phyloP scores from a whole-genome alignment of 1,284 basidiomycete species.

The Malassezia sympodialis region DNA sequence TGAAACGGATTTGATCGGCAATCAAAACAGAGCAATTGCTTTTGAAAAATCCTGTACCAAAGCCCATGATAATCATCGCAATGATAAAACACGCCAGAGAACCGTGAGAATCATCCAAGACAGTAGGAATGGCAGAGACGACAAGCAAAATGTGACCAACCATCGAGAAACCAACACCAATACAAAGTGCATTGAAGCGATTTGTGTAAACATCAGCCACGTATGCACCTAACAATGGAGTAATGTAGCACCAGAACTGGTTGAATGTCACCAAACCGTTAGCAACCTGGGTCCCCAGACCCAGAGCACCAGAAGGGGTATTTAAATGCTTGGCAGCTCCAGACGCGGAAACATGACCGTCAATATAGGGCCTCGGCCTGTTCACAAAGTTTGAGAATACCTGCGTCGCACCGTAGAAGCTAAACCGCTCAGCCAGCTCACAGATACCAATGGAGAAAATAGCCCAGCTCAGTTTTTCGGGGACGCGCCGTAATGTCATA shows the following conservation, averaged over 20 bases:
- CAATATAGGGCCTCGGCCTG: constrained; percentile 27
- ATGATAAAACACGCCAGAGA: constrained; percentile 58
- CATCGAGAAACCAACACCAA: constrained; percentile 48
- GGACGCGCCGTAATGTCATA: constrained; percentile 33
- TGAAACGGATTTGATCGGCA: constrained; percentile 52
- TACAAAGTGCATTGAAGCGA: constrained; percentile 52
- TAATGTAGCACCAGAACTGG: constrained; percentile 41
- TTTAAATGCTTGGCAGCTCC: not conserved
- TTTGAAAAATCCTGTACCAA: constrained; percentile 69
- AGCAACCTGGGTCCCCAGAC: constrained; percentile 37
- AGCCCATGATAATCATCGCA: constrained; percentile 41
- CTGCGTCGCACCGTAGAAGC: constrained; percentile 42
- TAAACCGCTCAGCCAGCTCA: constrained; percentile 47
- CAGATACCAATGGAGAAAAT: constrained; percentile 42
- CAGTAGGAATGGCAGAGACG: constrained; percentile 60
- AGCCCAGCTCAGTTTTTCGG: constrained; percentile 39
- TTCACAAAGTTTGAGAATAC: constrained; percentile 45
- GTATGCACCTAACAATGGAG: constrained; percentile 44
- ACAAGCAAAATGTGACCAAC: constrained; percentile 62
- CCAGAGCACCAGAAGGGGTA: constrained; percentile 29
- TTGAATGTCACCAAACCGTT: constrained; percentile 45
- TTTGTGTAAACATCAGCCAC: constrained; percentile 50
- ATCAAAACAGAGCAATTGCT: constrained; percentile 45
- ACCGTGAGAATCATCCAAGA: constrained; percentile 55
- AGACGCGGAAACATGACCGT: constrained; percentile 14